Conservation (phyloP, 352 stramenopile species). For the Pythium angustatum region DNA sequence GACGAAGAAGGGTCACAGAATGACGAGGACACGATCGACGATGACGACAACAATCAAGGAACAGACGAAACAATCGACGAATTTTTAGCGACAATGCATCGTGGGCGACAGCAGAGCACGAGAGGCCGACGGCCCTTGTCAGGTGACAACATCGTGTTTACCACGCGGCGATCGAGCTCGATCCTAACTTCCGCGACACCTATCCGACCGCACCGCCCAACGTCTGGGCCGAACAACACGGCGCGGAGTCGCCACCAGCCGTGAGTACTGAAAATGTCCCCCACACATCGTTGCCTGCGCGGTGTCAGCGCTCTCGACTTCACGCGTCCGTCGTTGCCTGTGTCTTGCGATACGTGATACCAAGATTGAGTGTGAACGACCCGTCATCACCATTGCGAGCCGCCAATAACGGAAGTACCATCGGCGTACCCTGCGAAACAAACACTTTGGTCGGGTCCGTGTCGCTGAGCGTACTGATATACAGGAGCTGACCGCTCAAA, state of each 20-base stretch:
- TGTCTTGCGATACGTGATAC: conserved; percentile 14
- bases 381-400: background rate
- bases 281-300: background rate
- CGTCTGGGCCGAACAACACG: background rate
- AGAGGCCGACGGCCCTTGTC: background rate
- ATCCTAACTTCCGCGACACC: background rate
- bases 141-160: background rate
- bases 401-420: background rate
- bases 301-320: no score
- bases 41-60: background rate
- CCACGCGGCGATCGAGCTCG: background rate
- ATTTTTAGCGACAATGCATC: conserved; percentile 22
- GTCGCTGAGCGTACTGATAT: background rate
- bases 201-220: conserved; percentile 11
- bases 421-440: background rate
- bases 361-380: conserved; percentile 6
- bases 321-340: background rate
- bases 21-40: background rate
- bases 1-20: background rate
- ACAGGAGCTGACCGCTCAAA: background rate
- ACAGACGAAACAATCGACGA: conserved; percentile 25
- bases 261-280: background rate
- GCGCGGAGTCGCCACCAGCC: background rate
- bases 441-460: background rate
- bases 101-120: background rate